Percentiles rank a stretch among this genome's conserved stretches.
Conservation (phyloP, 176 grass and related monocot species). For the Microstegium vimineum region DNA sequence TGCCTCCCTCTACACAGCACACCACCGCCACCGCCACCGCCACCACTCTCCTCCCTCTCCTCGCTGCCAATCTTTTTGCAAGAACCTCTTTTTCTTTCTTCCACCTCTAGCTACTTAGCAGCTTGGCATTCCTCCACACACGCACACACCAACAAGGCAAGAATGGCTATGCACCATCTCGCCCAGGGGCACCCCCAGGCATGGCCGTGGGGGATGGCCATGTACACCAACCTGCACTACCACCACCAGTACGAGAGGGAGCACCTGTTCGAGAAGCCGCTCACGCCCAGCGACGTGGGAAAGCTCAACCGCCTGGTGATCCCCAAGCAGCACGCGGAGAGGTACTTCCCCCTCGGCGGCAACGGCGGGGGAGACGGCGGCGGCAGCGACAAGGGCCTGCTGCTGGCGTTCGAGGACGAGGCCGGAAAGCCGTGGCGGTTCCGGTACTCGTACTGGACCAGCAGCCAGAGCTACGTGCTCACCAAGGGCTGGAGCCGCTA, state of each 20-base stretch:
- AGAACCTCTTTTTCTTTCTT: background rate
- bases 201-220: conserved; percentile 69
- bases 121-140: background rate
- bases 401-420: conserved; percentile 69
- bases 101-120: background rate
- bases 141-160: background rate
- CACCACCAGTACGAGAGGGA: conserved; percentile 68
- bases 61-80: conserved; percentile 19
- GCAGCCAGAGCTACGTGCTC: conserved; percentile 81
- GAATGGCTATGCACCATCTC: conserved; percentile 63
- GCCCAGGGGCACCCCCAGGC: conserved; percentile 46
- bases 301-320: conserved; percentile 84
- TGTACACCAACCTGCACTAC: conserved; percentile 64
- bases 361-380: conserved; percentile 6
- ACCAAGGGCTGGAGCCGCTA: conserved; percentile 88
- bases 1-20: conserved; percentile 55
- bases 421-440: conserved; percentile 66
- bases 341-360: conserved; percentile 54
- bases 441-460: conserved; percentile 82
- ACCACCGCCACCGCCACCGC: conserved; percentile 25
- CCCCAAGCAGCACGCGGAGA: conserved; percentile 81
- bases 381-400: conserved; percentile 46
- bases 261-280: conserved; percentile 69
- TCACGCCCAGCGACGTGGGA: conserved; percentile 70
- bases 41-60: conserved; percentile 19